phyloP scores from a whole-genome alignment of 306 rosid species.

The Abrus precatorius region DNA sequence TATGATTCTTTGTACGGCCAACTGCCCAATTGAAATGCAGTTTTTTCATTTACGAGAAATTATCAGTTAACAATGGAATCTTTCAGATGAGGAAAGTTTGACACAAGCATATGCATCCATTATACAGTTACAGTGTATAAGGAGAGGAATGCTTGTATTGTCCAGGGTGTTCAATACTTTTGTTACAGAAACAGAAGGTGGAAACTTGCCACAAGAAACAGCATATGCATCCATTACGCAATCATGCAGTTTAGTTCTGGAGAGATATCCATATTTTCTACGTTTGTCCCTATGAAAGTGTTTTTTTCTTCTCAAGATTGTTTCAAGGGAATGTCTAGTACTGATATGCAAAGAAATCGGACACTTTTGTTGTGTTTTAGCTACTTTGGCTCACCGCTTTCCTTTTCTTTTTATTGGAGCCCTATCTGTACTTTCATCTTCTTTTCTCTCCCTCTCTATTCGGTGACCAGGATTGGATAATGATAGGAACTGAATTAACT shows the following conservation, averaged over 20 bases:
- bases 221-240: not conserved
- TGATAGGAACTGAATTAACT: not conserved
- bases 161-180: not conserved
- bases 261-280: not conserved
- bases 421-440: not conserved
- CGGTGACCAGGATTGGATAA: not conserved
- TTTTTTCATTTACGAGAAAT: not conserved
- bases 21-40: not conserved
- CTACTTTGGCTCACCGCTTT: not conserved
- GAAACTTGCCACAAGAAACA: constrained; percentile 11
- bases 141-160: not conserved
- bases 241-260: not conserved
- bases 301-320: not conserved
- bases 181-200: constrained; percentile 8
- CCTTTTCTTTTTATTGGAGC: not conserved
- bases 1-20: constrained; percentile 4
- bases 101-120: not conserved
- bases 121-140: not conserved
- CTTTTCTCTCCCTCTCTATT: not conserved
- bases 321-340: not conserved
- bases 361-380: not conserved
- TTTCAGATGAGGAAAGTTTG: not conserved
- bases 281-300: not conserved
- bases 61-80: constrained; percentile 16
- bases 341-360: not conserved